Percentiles rank a stretch among this genome's conserved stretches.
These are phyloP conservation scores for Phaffia tasmanica DNA, from an alignment of 768 basidiomycete genomes.

Conservation along the genomic window DNA sequence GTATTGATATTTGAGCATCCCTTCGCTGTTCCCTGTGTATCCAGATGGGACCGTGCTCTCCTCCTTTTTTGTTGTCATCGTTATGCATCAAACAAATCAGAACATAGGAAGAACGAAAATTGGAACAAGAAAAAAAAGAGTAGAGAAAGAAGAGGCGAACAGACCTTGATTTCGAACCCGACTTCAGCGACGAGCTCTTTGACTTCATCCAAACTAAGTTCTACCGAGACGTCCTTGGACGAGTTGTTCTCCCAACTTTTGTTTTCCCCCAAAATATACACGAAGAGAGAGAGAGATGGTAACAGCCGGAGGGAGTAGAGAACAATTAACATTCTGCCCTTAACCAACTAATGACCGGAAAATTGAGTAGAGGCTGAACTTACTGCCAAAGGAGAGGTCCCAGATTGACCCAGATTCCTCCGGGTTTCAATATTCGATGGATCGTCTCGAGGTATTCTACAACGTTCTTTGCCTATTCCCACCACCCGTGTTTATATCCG, in stretches of 20 bases:
- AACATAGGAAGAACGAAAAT: too few species aligned
- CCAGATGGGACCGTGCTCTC: constrained; percentile 69
- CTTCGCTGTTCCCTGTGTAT: constrained; percentile 69
- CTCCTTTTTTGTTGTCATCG: constrained; percentile 47
- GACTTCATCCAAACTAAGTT: constrained; percentile 80
- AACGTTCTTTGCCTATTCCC: neutral
- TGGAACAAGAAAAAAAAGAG: neutral
- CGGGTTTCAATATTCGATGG: constrained; percentile 66
- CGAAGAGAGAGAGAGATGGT: too few species aligned
- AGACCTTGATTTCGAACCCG: constrained; percentile 70
- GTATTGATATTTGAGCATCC: constrained; percentile 77
- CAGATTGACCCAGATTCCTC: constrained; percentile 89
- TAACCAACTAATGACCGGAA: too few species aligned
- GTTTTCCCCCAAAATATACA: constrained; percentile 38
- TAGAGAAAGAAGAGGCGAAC: constrained; percentile 31
- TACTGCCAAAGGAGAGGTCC: constrained; percentile 88
- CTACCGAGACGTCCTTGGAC: constrained; percentile 43
- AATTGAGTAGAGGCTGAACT: neutral
- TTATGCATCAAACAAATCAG: neutral
- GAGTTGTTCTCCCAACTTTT: constrained; percentile 55
- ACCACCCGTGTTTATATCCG: too few species aligned
- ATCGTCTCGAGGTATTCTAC: constrained; percentile 14
- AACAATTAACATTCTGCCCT: neutral
- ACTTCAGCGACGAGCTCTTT: constrained; percentile 59
- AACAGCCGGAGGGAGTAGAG: neutral